Conservation (phyloP, 2,329 filamentous ascomycete genomes). For the Fusarium odoratissimum region DNA sequence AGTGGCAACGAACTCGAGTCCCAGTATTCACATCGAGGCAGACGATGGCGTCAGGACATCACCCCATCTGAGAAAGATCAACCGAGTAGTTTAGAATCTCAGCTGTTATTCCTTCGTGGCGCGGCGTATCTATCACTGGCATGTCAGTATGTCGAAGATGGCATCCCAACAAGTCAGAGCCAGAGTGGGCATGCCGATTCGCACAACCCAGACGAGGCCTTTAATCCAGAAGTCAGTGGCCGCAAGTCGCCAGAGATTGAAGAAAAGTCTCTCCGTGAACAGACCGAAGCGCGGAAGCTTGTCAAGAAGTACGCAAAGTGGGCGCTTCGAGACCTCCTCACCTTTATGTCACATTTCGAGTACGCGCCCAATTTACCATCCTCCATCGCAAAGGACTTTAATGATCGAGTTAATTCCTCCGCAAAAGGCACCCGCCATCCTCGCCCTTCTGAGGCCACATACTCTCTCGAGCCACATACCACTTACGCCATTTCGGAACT, state of each 20-base stretch:
- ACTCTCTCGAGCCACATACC: slow-evolving; percentile 49
- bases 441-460: slow-evolving; percentile 49
- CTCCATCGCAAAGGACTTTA: slow-evolving; percentile 68
- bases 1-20: slow-evolving; percentile 64
- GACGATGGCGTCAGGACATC: slow-evolving; percentile 49
- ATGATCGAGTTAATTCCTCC: slow-evolving; percentile 67
- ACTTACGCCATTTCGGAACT: slow-evolving; percentile 67
- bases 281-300: slow-evolving; percentile 63
- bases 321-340: slow-evolving; percentile 78
- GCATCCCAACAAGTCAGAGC: slow-evolving; percentile 53
- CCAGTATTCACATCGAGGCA: slow-evolving; percentile 45
- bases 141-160: slow-evolving; percentile 70
- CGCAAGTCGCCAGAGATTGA: neutral
- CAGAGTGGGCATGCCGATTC: slow-evolving; percentile 7
- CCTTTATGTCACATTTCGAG: slow-evolving; percentile 79
- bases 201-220: neutral
- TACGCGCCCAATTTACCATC: slow-evolving; percentile 79
- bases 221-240: slow-evolving; percentile 1
- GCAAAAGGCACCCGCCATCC: slow-evolving; percentile 60
- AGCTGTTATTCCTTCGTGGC: slow-evolving; percentile 81
- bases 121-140: slow-evolving; percentile 78
- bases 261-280: slow-evolving; percentile 25
- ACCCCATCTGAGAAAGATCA: slow-evolving; percentile 62
- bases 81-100: slow-evolving; percentile 78
- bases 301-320: slow-evolving; percentile 81